Base-by-base conservation (phyloP, 2,329 filamentous ascomycete genomes). In the Verticillium albo-atrum region DNA sequence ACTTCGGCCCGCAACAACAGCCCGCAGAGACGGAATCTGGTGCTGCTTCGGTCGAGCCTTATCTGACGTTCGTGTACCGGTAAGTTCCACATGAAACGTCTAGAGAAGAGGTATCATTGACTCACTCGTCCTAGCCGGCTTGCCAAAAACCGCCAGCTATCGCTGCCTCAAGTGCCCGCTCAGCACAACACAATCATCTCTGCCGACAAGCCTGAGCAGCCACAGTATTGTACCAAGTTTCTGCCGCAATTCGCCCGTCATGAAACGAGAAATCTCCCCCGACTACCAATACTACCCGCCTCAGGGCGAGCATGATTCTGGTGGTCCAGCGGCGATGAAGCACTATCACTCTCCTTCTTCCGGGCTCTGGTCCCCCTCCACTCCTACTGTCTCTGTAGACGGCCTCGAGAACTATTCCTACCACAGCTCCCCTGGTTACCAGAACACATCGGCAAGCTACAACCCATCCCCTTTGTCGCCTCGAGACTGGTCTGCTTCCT, bases 361-460 rank as follows among this genome's bases (percentile, higher is more conserved):
- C 15, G 23, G 7, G 5, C n/a, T 6, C 15, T 53, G 51, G 51
- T 3, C 14, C 17, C 51, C 26, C 35, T 77, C 74, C 27, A 74
- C 77, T 30, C 75, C 73, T 12, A 62, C 63, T 9, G 68, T 70
- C 9, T 68, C 68, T 14, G 68, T 70, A 37, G 72, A 76, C 34
- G 76, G 77, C 26, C 68, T 72, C 54, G 75, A 78, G 23, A 69
- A 70, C 60, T 71, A 72, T 57, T 71, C 71, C 51, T 73, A 71
- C 63, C 67, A 70, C 56, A 70, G 67, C 25, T 17, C 47, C 17
- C 4, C 51, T 28, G 51, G 26, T 12, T 28, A 20, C 30, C 74
- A 73, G 10, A 71, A 74, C 4, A 66, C 65, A 17, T 56, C 62
- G 15, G 51, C 65, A 42, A 66, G 62, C 56, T 72, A 71, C 64